Conservation (phyloP, 2,329 filamentous ascomycete species). For the Alternaria alternata region DNA sequence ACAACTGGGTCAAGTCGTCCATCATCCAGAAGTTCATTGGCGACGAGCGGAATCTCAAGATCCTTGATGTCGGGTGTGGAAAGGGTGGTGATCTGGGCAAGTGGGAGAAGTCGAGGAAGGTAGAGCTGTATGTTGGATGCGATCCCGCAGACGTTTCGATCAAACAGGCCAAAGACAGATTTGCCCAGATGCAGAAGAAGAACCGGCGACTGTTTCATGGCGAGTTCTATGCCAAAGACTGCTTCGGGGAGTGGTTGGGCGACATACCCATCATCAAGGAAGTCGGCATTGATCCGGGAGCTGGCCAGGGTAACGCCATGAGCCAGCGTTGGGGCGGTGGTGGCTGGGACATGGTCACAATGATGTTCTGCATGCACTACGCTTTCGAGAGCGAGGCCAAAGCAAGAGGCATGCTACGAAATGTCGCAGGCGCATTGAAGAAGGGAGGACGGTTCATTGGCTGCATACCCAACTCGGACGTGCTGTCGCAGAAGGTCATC, state of each 20-base stretch:
- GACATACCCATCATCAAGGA: conserved; percentile 82
- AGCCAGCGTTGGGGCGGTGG: conserved; percentile 75
- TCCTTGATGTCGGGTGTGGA: conserved; percentile 94
- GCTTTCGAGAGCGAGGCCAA: conserved; percentile 93
- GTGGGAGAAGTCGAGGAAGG: conserved; percentile 89
- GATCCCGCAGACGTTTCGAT: conserved; percentile 94
- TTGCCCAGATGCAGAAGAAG: conserved; percentile 73
- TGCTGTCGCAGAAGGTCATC: conserved; percentile 81
- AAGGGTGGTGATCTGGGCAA: conserved; percentile 96
- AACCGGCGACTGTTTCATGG: conserved; percentile 75
- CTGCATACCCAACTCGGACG: conserved; percentile 95
- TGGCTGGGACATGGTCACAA: conserved; percentile 90
- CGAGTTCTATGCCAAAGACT: conserved; percentile 90
- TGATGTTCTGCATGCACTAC: conserved; percentile 99
- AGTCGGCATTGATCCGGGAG: conserved; percentile 84
- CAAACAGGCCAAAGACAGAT: conserved; percentile 86
- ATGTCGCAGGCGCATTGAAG: conserved; percentile 87
- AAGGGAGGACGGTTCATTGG: conserved; percentile 96
- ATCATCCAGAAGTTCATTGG: conserved; percentile 89
- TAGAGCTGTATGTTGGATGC: conserved; percentile 92
- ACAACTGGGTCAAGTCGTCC: conserved; percentile 99
- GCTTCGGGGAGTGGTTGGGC: conserved; percentile 83
- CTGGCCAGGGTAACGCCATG: conserved; percentile 65
- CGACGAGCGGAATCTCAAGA: conserved; percentile 68
- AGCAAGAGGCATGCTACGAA: conserved; percentile 88